Evolutionary conservation across 441 rosid genomes (phyloP).

Genomic region (Eutrema salsugineum): DNA sequence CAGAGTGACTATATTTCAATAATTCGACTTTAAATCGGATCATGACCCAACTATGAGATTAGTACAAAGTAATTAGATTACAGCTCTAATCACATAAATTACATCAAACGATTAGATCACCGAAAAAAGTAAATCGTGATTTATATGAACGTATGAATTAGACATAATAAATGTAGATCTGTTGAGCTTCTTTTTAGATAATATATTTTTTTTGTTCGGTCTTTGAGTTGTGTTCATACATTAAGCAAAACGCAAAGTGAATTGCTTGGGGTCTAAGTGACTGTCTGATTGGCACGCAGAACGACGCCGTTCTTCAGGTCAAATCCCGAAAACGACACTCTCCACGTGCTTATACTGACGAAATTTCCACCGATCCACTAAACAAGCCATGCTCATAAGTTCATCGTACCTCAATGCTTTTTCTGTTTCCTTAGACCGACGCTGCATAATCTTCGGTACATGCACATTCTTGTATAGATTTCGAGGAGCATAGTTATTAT

Average conservation of each 20-base stretch:
- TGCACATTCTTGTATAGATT: constrained; percentile 12
- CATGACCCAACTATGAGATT: too few species aligned
- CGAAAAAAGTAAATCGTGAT: not conserved
- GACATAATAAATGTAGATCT: constrained; percentile 16
- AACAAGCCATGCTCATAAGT: constrained; percentile 1
- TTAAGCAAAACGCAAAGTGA: constrained; percentile 8
- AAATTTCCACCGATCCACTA: constrained; percentile 13
- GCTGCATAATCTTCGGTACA: constrained; percentile 19
- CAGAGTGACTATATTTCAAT: too few species aligned
- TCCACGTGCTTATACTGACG: constrained; percentile 18
- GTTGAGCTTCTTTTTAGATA: not conserved
- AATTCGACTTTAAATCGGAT: too few species aligned
- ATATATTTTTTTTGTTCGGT: constrained; percentile 8
- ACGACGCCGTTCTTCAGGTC: constrained; percentile 14
- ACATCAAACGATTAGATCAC: too few species aligned
- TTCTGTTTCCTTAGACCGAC: not conserved
- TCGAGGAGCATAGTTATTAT: not conserved
- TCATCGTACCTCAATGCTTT: not conserved
- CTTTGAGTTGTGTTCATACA: constrained; percentile 4
- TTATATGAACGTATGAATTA: not conserved
- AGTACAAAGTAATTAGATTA: too few species aligned
- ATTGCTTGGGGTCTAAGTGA: constrained; percentile 23
- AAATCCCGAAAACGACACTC: constrained; percentile 2
- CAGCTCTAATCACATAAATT: too few species aligned
- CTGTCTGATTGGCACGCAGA: constrained; percentile 6